Percentiles rank a stretch among this genome's conserved stretches.
Conservation (phyloP, 768 basidiomycete species). For the Psilocybe cyanescens region DNA sequence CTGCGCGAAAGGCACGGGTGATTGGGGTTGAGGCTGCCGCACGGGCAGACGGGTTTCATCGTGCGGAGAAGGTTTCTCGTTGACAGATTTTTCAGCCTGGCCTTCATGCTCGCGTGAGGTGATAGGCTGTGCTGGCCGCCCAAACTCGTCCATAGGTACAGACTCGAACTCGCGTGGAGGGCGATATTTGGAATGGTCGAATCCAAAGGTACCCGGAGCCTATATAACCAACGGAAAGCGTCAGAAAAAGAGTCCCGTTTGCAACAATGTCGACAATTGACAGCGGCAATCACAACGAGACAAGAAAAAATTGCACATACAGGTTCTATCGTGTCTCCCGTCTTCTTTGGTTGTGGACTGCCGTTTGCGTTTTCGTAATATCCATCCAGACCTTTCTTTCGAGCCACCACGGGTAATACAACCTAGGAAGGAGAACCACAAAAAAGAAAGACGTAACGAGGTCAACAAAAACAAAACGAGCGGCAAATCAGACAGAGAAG, state of each 20-base stretch:
- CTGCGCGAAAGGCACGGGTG: conserved; percentile 68
- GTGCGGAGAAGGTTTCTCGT: conserved; percentile 23
- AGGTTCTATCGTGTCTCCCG: conserved; percentile 51
- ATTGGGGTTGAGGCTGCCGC: conserved; percentile 44
- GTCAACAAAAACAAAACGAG: conserved; percentile 2
- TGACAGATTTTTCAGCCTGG: conserved; percentile 25
- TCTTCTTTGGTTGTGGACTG: conserved; percentile 59
- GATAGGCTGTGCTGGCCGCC: conserved; percentile 35
- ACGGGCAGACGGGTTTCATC: conserved; percentile 33
- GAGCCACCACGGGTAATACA: conserved; percentile 81
- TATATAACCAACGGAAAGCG: conserved; percentile 26
- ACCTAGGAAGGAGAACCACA: conserved; percentile 49
- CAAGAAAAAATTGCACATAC: conserved; percentile 41
- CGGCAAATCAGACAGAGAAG: not conserved
- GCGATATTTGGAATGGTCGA: conserved; percentile 72
- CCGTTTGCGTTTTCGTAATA: conserved; percentile 73
- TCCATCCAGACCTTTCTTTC: conserved; percentile 78
- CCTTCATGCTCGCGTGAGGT: conserved; percentile 23
- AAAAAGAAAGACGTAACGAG: conserved; percentile 6
- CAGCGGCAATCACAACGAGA: conserved; percentile 4
- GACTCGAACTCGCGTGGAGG: conserved; percentile 45
- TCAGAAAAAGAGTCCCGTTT: not conserved
- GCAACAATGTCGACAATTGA: not conserved
- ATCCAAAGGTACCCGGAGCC: conserved; percentile 88
- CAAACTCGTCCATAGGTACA: conserved; percentile 74